Evolutionary conservation across 139 green algal genomes (phyloP), one percentile per base, ranked within the genome.

Genomic region (Chlamydomonas schloesseri): DNA sequence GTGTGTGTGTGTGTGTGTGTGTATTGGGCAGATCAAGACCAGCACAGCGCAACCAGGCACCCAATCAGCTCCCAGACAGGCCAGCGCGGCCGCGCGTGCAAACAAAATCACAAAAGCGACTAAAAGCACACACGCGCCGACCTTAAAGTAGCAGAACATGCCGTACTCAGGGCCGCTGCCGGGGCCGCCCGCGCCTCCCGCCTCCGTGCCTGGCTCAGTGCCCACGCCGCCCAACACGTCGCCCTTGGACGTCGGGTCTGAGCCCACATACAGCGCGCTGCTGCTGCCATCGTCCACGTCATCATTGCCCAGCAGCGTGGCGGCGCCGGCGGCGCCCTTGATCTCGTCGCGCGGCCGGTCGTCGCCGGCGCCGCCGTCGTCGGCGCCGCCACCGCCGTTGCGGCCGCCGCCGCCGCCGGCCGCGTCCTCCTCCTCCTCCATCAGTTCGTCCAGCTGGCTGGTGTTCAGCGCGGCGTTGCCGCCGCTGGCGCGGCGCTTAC

Each of bases 131-230:
- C n/a, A n/a, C n/a, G n/a, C n/a, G n/a, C n/a, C n/a, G n/a, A 87
- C 81, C 81, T 87, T 87, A 34, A 87, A 87, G 81, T 87, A 87
- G 26, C 68, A 87, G 68, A 72, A 87, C 53, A 79, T 64, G 34
- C 80, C 80, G 14, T 71, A 24, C 1, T 50, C 77, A 31, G 74
- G 42, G 24, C 23, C 67, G 31, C 31, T 46, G 71, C 71, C 46
- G 28, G 24, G 26, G 46, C 26, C 71, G 42, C 34, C 46, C 26
- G 23, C 28, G 46, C 71, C 71, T 5, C 42, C 21, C 71, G 14
- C 28, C 46, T 26, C 71, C 71, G 46, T 8, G 42, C 42, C 42
- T 8, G 42, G 6, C 42, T 50, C 42, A 5, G 42, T 50, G 42
- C 42, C 42, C 6, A 5, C 42, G 42, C 5, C 42, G 42, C 42